These are phyloP conservation scores for Saturnispora galanensis DNA, from an alignment of 805 yeast genomes.

Conservation along the genomic window DNA sequence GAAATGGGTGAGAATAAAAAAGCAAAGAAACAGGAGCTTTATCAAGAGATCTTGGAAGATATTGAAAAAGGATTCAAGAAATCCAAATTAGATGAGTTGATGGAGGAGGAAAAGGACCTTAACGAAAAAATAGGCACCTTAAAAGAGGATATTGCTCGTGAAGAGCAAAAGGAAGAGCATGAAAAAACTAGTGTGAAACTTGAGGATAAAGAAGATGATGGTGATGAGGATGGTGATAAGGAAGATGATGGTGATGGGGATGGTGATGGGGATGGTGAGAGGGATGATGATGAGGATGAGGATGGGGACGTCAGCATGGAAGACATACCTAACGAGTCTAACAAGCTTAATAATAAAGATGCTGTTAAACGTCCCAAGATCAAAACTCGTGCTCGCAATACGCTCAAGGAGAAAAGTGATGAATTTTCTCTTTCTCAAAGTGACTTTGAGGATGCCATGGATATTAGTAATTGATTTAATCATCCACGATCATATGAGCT, in stretches of 20 bases:
- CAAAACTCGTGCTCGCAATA: too few relatives aligned
- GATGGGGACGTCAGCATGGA: too few relatives aligned
- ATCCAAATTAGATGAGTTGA: neutral
- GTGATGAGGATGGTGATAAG: neutral
- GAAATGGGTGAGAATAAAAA: neutral
- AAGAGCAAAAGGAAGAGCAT: neutral
- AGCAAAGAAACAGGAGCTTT: slow-evolving; percentile 7
- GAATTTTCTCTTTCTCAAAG: too few relatives aligned
- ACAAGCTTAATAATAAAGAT: too few relatives aligned
- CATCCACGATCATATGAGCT: too few relatives aligned
- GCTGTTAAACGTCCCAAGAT: too few relatives aligned
- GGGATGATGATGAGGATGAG: neutral
- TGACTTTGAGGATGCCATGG: too few relatives aligned
- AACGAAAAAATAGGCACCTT: neutral
- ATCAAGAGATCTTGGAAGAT: slow-evolving; percentile 2
- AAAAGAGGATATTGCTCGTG: neutral
- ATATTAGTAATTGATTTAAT: too few relatives aligned
- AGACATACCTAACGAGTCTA: too few relatives aligned
- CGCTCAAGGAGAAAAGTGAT: too few relatives aligned
- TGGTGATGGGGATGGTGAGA: too few relatives aligned
- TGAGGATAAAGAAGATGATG: neutral
- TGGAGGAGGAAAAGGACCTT: neutral
- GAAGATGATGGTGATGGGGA: neutral
- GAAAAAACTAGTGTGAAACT: neutral
- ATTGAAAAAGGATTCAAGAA: slow-evolving; percentile 5